Percentiles rank a stretch among this genome's conserved stretches.
These are phyloP conservation scores for Avicennia marina DNA, from an alignment of 257 asterid species.

Conservation along the genomic window DNA sequence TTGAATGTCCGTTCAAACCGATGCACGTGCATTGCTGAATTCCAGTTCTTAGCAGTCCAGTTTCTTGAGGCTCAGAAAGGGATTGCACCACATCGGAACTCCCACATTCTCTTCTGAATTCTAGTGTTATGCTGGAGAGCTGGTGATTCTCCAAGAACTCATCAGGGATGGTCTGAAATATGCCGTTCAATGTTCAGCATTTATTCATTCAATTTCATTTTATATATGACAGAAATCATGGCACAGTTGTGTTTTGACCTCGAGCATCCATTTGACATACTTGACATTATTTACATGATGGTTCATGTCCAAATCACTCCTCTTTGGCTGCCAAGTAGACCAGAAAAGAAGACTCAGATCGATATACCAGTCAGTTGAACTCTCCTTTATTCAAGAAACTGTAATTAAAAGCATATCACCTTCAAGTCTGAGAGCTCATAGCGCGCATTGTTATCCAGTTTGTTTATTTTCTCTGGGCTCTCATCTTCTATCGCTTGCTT, in stretches of 20 bases:
- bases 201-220: no score
- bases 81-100: slow-evolving; percentile 73
- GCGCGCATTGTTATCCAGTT: slow-evolving; percentile 48
- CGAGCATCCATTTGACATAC: slow-evolving; percentile 88
- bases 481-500: slow-evolving; percentile 65
- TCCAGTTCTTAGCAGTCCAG: slow-evolving; percentile 16
- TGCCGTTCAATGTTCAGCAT: not conserved
- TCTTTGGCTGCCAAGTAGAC: slow-evolving; percentile 62
- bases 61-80: slow-evolving; percentile 54
- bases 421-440: slow-evolving; percentile 54
- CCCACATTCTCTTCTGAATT: slow-evolving; percentile 85
- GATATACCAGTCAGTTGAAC: not conserved
- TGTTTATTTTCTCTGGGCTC: slow-evolving; percentile 48
- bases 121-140: slow-evolving; percentile 54
- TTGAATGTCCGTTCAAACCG: slow-evolving; percentile 17
- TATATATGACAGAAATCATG: no score
- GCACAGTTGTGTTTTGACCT: slow-evolving; percentile 36
- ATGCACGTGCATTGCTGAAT: not conserved
- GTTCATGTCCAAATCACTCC: slow-evolving; percentile 95
- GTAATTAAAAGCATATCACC: slow-evolving; percentile 25
- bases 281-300: slow-evolving; percentile 93
- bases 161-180: slow-evolving; percentile 68
- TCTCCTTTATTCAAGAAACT: not conserved
- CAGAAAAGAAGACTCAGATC: not conserved
- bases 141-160: slow-evolving; percentile 68